A percentile compares a stretch with the other conserved stretches of the same genome.
These are phyloP conservation scores for Paramecium pentaurelia DNA, from an alignment of 73 alveolate genomes.

Conservation along the genomic window DNA sequence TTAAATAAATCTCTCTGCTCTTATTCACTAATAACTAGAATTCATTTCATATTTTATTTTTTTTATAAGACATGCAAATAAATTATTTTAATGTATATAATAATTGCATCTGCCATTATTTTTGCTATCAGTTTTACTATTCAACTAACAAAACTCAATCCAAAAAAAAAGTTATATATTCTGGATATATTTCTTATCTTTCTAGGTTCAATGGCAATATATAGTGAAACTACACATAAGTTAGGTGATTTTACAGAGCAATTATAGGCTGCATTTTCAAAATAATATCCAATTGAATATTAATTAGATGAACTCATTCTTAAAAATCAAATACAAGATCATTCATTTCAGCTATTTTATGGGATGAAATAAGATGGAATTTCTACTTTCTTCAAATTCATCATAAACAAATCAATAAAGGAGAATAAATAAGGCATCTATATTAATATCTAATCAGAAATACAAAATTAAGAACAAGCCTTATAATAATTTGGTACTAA, in stretches of 20 bases:
- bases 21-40: neutral
- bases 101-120: neutral
- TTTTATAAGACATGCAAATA: neutral
- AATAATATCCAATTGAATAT: neutral
- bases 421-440: neutral
- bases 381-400: neutral
- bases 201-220: slow-evolving; percentile 12
- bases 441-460: neutral
- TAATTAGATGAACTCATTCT: neutral
- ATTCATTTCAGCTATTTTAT: neutral
- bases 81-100: neutral
- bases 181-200: neutral
- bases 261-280: neutral
- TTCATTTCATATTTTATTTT: neutral
- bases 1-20: neutral
- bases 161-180: neutral
- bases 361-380: neutral
- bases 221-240: neutral
- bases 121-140: neutral
- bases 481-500: slow-evolving; percentile 11
- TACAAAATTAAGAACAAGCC: slow-evolving; percentile 23
- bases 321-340: neutral
- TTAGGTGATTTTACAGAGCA: neutral
- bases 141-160: neutral
- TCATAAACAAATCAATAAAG: neutral